Evolutionary conservation across 2,329 filamentous ascomycete genomes (phyloP).

Genomic region (Colletotrichum cordylinicola): DNA sequence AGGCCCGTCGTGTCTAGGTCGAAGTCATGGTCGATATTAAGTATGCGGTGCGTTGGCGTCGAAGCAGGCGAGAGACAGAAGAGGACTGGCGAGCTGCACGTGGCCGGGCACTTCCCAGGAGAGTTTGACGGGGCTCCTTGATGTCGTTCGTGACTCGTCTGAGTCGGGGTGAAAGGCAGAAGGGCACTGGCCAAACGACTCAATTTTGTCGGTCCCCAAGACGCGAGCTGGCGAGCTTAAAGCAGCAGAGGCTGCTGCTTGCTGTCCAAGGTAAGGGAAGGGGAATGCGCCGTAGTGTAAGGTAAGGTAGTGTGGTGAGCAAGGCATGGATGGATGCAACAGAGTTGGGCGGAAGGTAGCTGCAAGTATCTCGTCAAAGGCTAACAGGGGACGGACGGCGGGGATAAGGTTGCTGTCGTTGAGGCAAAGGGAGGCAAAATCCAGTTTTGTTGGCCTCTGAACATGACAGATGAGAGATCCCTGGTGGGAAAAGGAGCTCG

Average conservation of each 20-base stretch:
- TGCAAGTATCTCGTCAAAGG: not conserved
- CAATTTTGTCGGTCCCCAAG: not conserved
- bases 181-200: not conserved
- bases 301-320: not conserved
- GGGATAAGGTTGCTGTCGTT: conserved; percentile 11
- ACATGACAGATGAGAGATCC: not conserved
- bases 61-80: not conserved
- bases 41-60: not conserved
- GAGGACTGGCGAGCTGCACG: not conserved
- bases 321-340: not conserved
- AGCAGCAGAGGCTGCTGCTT: not conserved
- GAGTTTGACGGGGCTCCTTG: not conserved
- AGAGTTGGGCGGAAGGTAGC: not conserved
- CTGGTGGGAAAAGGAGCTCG: not conserved
- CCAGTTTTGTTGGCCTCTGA: not conserved
- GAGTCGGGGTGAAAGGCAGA: not conserved
- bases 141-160: conserved; percentile 16
- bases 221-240: not conserved
- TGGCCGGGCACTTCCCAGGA: not conserved
- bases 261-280: not conserved
- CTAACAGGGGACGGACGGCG: not conserved
- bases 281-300: not conserved
- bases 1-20: not conserved
- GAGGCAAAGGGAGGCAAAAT: not conserved
- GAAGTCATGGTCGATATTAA: not conserved